These are phyloP conservation scores for Drechslerella coelobrocha DNA, from an alignment of 2,329 filamentous ascomycete genomes.

Conservation along the genomic window DNA sequence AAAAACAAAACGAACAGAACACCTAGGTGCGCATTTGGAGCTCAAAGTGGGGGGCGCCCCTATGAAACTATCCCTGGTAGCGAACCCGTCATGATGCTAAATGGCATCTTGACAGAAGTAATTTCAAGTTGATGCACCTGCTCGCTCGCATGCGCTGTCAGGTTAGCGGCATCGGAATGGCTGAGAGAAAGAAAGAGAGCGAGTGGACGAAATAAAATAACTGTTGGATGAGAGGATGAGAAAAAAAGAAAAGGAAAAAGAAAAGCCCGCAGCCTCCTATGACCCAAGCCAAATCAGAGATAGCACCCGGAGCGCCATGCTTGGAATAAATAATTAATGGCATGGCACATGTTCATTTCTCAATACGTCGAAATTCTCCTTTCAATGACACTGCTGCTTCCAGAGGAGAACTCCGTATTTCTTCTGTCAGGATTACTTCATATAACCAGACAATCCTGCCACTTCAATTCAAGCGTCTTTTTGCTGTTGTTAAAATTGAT, in stretches of 20 bases:
- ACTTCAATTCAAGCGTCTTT: background rate
- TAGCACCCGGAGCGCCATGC: constrained; percentile 28
- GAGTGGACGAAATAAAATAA: background rate
- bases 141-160: constrained; percentile 43
- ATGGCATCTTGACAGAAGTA: background rate
- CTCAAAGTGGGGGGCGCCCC: background rate
- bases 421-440: background rate
- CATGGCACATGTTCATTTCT: constrained; percentile 42
- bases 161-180: constrained; percentile 2
- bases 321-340: constrained; percentile 24
- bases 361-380: constrained; percentile 44
- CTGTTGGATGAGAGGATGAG: constrained; percentile 8
- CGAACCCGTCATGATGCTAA: constrained; percentile 35
- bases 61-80: constrained; percentile 7
- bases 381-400: constrained; percentile 2
- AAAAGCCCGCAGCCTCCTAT: constrained; percentile 40
- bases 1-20: background rate
- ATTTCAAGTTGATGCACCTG: constrained; percentile 25
- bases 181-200: background rate
- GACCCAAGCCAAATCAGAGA: constrained; percentile 32
- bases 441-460: background rate
- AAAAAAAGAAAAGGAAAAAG: constrained; percentile 20
- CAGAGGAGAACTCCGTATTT: background rate
- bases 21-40: background rate
- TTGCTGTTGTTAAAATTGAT: background rate